Evolutionary conservation across 2,329 filamentous ascomycete species (phyloP).

Genomic region (Colletotrichum paranaense): DNA sequence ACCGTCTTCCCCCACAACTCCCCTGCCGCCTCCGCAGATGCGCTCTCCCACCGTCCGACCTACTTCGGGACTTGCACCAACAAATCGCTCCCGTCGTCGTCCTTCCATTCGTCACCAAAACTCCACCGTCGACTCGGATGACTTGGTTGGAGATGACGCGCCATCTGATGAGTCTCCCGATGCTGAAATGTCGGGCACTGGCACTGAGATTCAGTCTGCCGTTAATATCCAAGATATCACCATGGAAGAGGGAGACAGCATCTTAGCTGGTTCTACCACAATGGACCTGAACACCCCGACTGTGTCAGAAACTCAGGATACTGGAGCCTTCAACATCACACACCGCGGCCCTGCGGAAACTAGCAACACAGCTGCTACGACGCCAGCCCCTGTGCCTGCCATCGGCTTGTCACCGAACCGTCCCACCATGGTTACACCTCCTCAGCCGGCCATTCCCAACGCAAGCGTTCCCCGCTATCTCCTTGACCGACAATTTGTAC

Average conservation of each 20-base stretch:
- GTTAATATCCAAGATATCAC: conserved; percentile 87
- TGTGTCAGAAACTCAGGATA: conserved; percentile 85
- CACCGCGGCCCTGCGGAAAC: conserved; percentile 87
- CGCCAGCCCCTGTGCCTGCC: conserved; percentile 72
- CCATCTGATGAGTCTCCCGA: conserved; percentile 82
- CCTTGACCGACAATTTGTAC: conserved; percentile 77
- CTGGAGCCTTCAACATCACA: conserved; percentile 93
- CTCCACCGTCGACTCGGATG: conserved; percentile 90
- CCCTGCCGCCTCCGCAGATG: conserved; percentile 75
- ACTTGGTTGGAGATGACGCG: conserved; percentile 85
- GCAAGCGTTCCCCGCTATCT: conserved; percentile 83
- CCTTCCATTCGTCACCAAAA: conserved; percentile 91
- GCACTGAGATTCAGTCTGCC: conserved; percentile 78
- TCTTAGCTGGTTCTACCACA: conserved; percentile 76
- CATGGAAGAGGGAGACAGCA: conserved; percentile 83
- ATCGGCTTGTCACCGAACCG: conserved; percentile 81
- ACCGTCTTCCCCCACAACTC: conserved; percentile 90
- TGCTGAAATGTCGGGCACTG: conserved; percentile 82
- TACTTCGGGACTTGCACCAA: conserved; percentile 63
- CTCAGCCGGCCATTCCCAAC: conserved; percentile 78
- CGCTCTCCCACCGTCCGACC: conserved; percentile 66
- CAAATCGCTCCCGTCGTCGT: conserved; percentile 71
- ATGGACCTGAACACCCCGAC: conserved; percentile 82
- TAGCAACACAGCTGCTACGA: conserved; percentile 80
- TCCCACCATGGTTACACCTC: conserved; percentile 75